phyloP scores from a whole-genome alignment of 495 filamentous ascomycete species.

The Aspergillus egyptiacus region DNA sequence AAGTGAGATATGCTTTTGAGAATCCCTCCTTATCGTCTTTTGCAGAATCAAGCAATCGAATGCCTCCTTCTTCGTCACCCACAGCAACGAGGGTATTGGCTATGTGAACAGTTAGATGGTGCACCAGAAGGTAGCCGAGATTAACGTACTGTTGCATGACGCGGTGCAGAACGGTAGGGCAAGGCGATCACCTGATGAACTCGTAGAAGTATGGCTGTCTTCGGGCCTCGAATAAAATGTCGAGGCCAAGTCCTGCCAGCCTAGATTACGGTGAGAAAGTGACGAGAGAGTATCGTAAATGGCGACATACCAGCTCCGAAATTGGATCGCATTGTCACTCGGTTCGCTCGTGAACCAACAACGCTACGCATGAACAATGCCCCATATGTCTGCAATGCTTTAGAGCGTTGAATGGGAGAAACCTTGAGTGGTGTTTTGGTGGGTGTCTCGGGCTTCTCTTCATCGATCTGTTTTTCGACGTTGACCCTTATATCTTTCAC shows the following conservation, averaged over 20 bases:
- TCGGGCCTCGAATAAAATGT: constrained; percentile 63
- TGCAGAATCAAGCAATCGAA: constrained; percentile 72
- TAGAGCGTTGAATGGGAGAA: constrained; percentile 37
- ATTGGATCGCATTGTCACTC: constrained; percentile 36
- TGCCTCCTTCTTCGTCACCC: constrained; percentile 82
- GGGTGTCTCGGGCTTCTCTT: constrained; percentile 12
- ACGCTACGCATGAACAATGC: constrained; percentile 39
- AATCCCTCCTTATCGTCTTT: constrained; percentile 56
- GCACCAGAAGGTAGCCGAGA: neutral
- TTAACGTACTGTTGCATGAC: constrained; percentile 65
- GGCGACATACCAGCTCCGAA: constrained; percentile 37
- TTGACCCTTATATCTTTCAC: constrained; percentile 31
- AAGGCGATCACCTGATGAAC: constrained; percentile 46
- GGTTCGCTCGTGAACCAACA: constrained; percentile 28
- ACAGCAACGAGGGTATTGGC: constrained; percentile 78
- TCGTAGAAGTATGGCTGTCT: constrained; percentile 57
- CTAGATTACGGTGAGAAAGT: constrained; percentile 25
- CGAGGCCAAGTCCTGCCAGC: constrained; percentile 69
- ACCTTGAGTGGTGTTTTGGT: constrained; percentile 25
- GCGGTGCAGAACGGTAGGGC: constrained; percentile 76
- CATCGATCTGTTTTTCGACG: constrained; percentile 10
- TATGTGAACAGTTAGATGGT: constrained; percentile 25
- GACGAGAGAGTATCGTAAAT: constrained; percentile 4
- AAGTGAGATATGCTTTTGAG: constrained; percentile 57
- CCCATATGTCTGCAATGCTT: constrained; percentile 37